Base-by-base conservation (phyloP, 2,329 filamentous ascomycete species). In the Rhinocladiella mackenziei region DNA sequence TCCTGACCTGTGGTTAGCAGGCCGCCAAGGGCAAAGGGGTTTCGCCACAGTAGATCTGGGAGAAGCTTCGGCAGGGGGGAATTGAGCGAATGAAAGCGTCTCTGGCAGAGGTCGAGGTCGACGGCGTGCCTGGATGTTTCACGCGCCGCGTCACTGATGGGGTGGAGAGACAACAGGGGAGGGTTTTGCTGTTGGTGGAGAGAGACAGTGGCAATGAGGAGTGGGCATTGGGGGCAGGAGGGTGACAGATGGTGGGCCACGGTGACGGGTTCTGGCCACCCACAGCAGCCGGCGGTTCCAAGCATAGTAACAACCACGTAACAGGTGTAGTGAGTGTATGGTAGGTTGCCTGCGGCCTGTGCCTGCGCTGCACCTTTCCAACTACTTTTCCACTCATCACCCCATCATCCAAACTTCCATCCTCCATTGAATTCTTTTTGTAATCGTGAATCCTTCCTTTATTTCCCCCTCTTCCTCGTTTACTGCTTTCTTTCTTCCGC, bases 91-190 rank as follows among this genome's bases (percentile, higher is more conserved):
- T 37, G 11, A 13, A 25, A 13, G 22, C 17, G 10, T 10, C 4
- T 32, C 8, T 2, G 26, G 17, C 25, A 20, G 17, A 31, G 14
- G 18, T 33, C 19, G 18, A 41, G 20, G 29, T n/a, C 26, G 29
- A 23, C 20, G 22, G 29, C 17, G 23, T 23, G 30, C 23, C 25
- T 34, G 22, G 18, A 40, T 50, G 46, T 50, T 50, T 50, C 46
- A 50, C 38, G 42, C 46, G 46, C 46, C 46, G 46, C 46, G 46
- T 50, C 46, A 50, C 22, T 29, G 18, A 10, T 10, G 17, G 32
- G 28, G 10, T 33, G 17, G 37, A 17, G n/a, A 19, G 25, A 7
- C 18, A 8, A 33, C 6, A n/a, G 8, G 8, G 23, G 8, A 8
- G 23, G n/a, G 23, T 26, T 26, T 8, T 8, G 23, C 8, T 26